Percentiles rank a stretch among this genome's conserved stretches.
Conservation (phyloP, 192 early-diverging fungal species). For the Coemansia nantahalensis region DNA sequence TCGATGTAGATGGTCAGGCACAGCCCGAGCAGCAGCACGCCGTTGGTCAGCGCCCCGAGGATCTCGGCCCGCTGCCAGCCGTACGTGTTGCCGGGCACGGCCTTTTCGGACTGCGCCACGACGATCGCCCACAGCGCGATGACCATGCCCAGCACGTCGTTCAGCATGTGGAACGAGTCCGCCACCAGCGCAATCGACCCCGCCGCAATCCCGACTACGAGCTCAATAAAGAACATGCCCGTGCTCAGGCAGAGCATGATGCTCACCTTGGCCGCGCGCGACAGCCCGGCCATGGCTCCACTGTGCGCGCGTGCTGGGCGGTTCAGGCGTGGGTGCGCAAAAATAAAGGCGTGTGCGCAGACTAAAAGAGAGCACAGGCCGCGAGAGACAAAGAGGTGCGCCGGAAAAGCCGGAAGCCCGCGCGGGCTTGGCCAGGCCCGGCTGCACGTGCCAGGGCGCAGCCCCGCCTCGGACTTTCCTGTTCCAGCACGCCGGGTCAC, state of each 20-base stretch:
- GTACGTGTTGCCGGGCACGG: constrained; percentile 70
- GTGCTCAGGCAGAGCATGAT: constrained; percentile 62
- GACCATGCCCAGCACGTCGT: constrained; percentile 71
- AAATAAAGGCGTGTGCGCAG: no score
- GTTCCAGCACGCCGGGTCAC: no score
- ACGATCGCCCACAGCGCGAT: constrained; percentile 83
- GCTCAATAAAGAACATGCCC: constrained; percentile 76
- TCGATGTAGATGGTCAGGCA: constrained; percentile 89
- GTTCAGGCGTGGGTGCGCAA: no score
- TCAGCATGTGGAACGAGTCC: constrained; percentile 93
- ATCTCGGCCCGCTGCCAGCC: constrained; percentile 92
- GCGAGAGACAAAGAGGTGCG: no score
- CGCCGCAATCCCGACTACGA: constrained; percentile 72
- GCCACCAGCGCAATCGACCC: constrained; percentile 82
- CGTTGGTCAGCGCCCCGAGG: constrained; percentile 90
- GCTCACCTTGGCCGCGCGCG: constrained; percentile 57
- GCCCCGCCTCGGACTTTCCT: no score
- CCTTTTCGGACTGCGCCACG: constrained; percentile 61
- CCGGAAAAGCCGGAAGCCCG: no score
- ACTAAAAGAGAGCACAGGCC: no score
- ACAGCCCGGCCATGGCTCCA: constrained; percentile 39
- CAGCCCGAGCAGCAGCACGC: constrained; percentile 84
- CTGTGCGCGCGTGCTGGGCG: no score
- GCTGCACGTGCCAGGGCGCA: no score
- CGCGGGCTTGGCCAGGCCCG: no score